Conservation (phyloP, 768 basidiomycete species). For the Candolleomyces aberdarensis region DNA sequence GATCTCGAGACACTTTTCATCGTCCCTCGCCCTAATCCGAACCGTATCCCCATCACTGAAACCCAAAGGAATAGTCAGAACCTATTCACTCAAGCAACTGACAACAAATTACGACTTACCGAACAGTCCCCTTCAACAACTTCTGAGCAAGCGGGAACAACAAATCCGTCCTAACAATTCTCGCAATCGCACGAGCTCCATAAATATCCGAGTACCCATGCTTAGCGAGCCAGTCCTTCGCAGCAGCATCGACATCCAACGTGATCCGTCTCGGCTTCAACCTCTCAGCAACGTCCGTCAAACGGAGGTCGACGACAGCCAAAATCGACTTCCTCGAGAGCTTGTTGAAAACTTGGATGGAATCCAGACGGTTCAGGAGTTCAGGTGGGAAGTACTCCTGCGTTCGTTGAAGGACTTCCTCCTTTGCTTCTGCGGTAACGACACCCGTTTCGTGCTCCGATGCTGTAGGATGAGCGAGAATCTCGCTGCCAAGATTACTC, state of each 20-base stretch:
- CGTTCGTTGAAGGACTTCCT: constrained; percentile 71
- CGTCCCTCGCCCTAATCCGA: neutral
- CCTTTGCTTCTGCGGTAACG: constrained; percentile 57
- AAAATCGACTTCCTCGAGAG: constrained; percentile 70
- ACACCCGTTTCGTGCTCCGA: constrained; percentile 56
- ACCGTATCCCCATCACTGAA: constrained; percentile 9
- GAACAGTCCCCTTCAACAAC: constrained; percentile 74
- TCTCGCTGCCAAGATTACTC: constrained; percentile 82
- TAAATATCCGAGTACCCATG: constrained; percentile 83
- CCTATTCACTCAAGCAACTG: neutral
- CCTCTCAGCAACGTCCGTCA: constrained; percentile 69
- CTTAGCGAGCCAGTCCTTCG: constrained; percentile 65
- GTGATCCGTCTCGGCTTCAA: constrained; percentile 64
- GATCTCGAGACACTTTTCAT: constrained; percentile 1
- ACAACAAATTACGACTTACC: constrained; percentile 16
- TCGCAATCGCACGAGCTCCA: constrained; percentile 83
- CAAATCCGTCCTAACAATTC: constrained; percentile 81
- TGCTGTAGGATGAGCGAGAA: constrained; percentile 66
- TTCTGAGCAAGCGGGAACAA: constrained; percentile 81
- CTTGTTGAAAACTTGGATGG: constrained; percentile 89
- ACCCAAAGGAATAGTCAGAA: neutral
- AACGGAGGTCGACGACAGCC: constrained; percentile 73
- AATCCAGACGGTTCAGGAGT: constrained; percentile 84
- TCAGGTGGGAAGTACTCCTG: constrained; percentile 86
- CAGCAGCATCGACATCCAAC: constrained; percentile 62